Conservation (phyloP, 1,284 basidiomycete species). For the Trametes pubescens region DNA sequence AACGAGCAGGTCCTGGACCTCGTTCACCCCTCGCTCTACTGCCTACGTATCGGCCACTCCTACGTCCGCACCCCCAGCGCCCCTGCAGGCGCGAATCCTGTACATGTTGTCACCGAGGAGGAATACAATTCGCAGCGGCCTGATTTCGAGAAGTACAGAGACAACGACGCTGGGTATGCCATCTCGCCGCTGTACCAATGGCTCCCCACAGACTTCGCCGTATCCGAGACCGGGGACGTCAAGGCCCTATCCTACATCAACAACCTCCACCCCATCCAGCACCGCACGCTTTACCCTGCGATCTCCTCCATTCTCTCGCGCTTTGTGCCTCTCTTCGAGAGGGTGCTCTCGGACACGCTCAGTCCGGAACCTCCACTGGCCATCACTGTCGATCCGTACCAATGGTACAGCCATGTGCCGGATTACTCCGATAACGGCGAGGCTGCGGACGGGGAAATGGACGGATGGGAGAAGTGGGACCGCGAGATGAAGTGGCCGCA, state of each 20-base stretch:
- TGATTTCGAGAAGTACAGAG: background rate
- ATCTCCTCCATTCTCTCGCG: conserved; percentile 44
- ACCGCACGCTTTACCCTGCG: conserved; percentile 41
- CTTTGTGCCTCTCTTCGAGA: conserved; percentile 48
- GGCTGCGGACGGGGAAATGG: background rate
- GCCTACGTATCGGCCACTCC: conserved; percentile 21
- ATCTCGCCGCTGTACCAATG: conserved; percentile 24
- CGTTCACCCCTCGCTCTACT: conserved; percentile 24
- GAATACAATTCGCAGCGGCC: conserved; percentile 6
- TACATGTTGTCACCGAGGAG: conserved; percentile 2
- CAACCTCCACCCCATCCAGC: conserved; percentile 21
- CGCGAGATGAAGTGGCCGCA: conserved; percentile 20
- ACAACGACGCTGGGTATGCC: background rate
- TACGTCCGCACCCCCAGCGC: conserved; percentile 6
- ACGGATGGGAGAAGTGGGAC: conserved; percentile 23
- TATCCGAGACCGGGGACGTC: conserved; percentile 14
- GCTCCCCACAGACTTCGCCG: conserved; percentile 31
- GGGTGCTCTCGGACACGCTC: conserved; percentile 33
- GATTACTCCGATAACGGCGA: background rate
- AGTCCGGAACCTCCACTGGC: conserved; percentile 5
- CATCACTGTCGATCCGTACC: conserved; percentile 7
- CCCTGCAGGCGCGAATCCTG: background rate
- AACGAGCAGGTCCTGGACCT: conserved; percentile 35
- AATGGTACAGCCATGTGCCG: conserved; percentile 9
- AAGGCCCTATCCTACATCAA: conserved; percentile 18